Evolutionary conservation across 2,329 filamentous ascomycete species (phyloP).

Genomic region (Dactylellina parvicollis): DNA sequence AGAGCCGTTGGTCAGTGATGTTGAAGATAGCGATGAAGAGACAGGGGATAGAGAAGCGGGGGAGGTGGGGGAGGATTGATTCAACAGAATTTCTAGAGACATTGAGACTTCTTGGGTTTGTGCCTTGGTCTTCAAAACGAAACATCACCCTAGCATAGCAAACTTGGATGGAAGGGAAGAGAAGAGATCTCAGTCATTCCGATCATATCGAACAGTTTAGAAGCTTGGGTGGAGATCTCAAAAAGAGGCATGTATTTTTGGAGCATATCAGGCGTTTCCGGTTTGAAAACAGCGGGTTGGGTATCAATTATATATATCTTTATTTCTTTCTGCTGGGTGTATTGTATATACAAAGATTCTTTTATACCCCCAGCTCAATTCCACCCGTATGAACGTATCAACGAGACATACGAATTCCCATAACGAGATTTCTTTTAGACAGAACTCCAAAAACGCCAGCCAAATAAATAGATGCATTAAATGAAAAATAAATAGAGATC

Average conservation of each 20-base stretch:
- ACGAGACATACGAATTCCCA: constrained; percentile 5
- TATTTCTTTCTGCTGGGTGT: constrained; percentile 21
- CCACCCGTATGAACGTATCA: constrained; percentile 23
- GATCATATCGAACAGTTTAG: neutral
- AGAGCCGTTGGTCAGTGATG: constrained; percentile 76
- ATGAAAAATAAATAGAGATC: neutral
- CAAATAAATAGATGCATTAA: too few species aligned
- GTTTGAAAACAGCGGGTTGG: neutral
- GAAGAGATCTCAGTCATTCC: neutral
- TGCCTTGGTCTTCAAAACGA: too few species aligned
- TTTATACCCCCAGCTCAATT: neutral
- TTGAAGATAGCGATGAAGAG: constrained; percentile 74
- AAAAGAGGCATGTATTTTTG: neutral
- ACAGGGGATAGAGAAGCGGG: constrained; percentile 57
- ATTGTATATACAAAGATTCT: constrained; percentile 40
- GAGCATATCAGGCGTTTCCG: constrained; percentile 30
- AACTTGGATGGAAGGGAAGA: too few species aligned
- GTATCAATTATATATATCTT: constrained; percentile 13
- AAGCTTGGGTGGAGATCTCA: neutral
- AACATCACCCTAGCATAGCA: too few species aligned
- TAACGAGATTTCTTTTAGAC: too few species aligned
- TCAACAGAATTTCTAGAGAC: too few species aligned
- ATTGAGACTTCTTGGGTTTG: too few species aligned
- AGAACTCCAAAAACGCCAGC: too few species aligned
- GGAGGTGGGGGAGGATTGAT: constrained; percentile 55